phyloP scores from a whole-genome alignment of 805 yeast species.

The Sugiyamaella floridensis region DNA sequence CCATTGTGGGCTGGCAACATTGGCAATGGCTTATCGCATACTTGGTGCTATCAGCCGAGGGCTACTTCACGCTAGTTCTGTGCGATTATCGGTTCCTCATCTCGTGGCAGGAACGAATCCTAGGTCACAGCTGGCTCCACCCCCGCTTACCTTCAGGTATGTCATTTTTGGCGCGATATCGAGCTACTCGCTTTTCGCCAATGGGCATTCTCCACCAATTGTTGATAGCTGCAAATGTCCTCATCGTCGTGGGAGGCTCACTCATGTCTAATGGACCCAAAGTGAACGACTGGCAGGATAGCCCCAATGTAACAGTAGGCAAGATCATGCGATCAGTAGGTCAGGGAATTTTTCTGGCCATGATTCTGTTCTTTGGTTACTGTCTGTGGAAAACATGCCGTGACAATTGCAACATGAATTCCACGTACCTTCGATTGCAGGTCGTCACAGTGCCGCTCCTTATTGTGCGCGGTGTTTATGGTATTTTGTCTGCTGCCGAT shows the following conservation, averaged over 20 bases:
- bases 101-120: slow-evolving; percentile 3
- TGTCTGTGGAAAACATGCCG: slow-evolving; percentile 1
- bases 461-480: slow-evolving; percentile 16
- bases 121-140: slow-evolving; percentile 4
- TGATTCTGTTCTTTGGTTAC: slow-evolving; percentile 6
- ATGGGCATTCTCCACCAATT: slow-evolving; percentile 6
- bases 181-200: background rate
- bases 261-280: slow-evolving; percentile 10
- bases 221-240: slow-evolving; percentile 12
- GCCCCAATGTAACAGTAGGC: slow-evolving; percentile 1
- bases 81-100: slow-evolving; percentile 10
- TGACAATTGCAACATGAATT: too few relatives aligned
- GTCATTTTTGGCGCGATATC: background rate
- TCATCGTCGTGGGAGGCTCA: slow-evolving; percentile 16
- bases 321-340: slow-evolving; percentile 13
- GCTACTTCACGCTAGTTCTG: slow-evolving; percentile 15
- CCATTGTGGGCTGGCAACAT: slow-evolving; percentile 4
- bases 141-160: slow-evolving; percentile 3
- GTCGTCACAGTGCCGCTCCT: slow-evolving; percentile 7
- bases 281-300: background rate
- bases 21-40: slow-evolving; percentile 16
- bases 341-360: slow-evolving; percentile 12
- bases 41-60: slow-evolving; percentile 18
- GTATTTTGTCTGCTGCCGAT: slow-evolving; percentile 11
- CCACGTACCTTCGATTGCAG: background rate